Conservation (phyloP, 257 asterid species). For the Plantago elongata region DNA sequence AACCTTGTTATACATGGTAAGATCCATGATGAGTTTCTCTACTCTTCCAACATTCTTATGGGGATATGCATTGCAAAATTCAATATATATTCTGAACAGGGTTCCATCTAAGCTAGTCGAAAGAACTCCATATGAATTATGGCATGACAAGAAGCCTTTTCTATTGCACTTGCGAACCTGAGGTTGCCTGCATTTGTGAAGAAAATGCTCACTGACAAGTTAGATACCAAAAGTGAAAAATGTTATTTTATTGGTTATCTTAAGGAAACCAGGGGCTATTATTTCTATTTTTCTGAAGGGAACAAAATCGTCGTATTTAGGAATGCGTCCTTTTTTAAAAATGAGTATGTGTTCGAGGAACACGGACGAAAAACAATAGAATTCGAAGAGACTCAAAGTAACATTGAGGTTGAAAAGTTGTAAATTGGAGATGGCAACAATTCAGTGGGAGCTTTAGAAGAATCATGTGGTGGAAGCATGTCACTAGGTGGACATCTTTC, state of each 20-base stretch:
- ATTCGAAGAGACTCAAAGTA: neutral
- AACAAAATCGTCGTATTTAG: neutral
- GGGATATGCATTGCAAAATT: neutral
- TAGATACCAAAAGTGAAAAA: neutral
- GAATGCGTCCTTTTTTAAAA: neutral
- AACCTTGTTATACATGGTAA: too few relatives aligned
- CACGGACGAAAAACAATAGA: neutral
- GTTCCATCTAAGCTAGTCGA: neutral
- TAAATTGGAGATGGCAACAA: neutral
- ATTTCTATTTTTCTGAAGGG: neutral
- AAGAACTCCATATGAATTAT: neutral
- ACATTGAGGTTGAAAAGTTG: neutral
- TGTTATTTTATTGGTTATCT: neutral
- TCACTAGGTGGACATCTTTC: neutral
- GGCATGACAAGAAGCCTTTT: neutral
- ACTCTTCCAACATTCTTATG: neutral
- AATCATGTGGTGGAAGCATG: neutral
- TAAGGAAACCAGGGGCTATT: neutral
- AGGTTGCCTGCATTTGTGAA: neutral
- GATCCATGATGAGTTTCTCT: too few relatives aligned
- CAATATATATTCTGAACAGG: neutral
- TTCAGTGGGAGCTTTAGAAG: neutral
- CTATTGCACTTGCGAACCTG: neutral
- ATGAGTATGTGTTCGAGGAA: neutral
- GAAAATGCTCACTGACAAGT: neutral